A percentile compares a stretch with the other conserved stretches of the same genome.
Evolutionary conservation across 441 rosid species (phyloP).

Genomic region (Syzygium malaccense): DNA sequence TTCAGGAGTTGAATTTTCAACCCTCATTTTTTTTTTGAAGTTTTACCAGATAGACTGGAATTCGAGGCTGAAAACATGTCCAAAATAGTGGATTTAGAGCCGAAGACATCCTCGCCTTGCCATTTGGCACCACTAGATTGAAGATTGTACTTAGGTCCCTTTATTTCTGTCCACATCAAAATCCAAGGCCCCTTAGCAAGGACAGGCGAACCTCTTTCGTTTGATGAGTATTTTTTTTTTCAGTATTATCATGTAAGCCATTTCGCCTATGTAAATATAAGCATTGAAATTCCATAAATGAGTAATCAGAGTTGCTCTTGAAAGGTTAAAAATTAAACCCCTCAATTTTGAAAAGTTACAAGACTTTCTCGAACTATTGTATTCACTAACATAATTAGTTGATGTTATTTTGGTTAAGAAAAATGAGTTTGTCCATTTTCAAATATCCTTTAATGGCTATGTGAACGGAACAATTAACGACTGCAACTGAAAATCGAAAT

Average conservation of each 20-base stretch:
- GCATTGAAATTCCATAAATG: neutral
- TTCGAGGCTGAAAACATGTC: neutral
- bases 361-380: neutral
- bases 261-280: neutral
- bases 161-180: neutral
- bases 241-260: neutral
- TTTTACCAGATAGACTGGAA: neutral
- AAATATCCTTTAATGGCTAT: neutral
- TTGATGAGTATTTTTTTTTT: too few species aligned
- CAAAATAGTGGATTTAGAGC: neutral
- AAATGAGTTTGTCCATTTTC: neutral
- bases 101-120: neutral
- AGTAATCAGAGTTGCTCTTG: neutral
- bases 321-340: neutral
- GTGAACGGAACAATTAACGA: neutral
- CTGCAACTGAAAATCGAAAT: neutral
- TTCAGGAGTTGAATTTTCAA: neutral
- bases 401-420: neutral
- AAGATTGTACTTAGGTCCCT: neutral
- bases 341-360: neutral
- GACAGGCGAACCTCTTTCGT: too few species aligned
- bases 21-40: neutral
- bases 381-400: neutral
- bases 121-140: neutral
- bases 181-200: too few species aligned